Evolutionary conservation across 768 basidiomycete species (phyloP).

Genomic region (Trametes sanguinea): DNA sequence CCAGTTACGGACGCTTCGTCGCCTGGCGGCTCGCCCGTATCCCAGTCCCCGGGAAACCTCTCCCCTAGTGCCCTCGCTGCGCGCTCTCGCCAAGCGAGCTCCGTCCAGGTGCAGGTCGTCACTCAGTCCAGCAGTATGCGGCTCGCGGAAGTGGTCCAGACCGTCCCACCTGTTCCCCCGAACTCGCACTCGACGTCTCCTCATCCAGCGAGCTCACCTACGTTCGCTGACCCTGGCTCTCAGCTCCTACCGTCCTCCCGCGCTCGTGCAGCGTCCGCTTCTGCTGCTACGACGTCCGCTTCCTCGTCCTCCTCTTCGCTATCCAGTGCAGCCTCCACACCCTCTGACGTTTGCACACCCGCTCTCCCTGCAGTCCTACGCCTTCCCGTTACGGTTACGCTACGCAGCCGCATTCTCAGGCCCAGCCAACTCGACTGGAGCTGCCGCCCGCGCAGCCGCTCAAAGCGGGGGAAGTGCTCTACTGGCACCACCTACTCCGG

Average conservation of each 20-base stretch:
- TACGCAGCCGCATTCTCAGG: conserved; percentile 25
- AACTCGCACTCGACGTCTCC: conserved; percentile 16
- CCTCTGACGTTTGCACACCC: not conserved
- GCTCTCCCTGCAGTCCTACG: not conserved
- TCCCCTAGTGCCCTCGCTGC: conserved; percentile 9
- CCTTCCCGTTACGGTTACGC: not conserved
- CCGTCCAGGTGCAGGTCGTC: not conserved
- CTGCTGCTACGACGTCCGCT: not conserved
- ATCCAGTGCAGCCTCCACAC: too few relatives aligned
- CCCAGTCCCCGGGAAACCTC: not conserved
- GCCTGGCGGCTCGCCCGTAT: not conserved
- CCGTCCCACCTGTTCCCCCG: conserved; percentile 8
- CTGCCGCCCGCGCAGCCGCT: conserved; percentile 34
- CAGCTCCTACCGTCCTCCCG: not conserved
- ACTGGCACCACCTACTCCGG: conserved; percentile 75
- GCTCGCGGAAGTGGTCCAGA: not conserved
- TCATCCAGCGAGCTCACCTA: not conserved
- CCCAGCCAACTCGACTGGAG: conserved; percentile 38
- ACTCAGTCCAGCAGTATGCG: not conserved
- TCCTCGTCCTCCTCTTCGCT: too few relatives aligned
- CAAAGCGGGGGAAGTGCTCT: conserved; percentile 62
- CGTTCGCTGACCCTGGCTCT: not conserved
- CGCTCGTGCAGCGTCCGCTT: conserved; percentile 14
- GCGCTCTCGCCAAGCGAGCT: not conserved
- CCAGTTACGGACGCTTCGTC: not conserved